A percentile compares a stretch with the other conserved stretches of the same genome.
Conservation (phyloP, 2,329 filamentous ascomycete genomes). For the Talaromyces sp. region DNA sequence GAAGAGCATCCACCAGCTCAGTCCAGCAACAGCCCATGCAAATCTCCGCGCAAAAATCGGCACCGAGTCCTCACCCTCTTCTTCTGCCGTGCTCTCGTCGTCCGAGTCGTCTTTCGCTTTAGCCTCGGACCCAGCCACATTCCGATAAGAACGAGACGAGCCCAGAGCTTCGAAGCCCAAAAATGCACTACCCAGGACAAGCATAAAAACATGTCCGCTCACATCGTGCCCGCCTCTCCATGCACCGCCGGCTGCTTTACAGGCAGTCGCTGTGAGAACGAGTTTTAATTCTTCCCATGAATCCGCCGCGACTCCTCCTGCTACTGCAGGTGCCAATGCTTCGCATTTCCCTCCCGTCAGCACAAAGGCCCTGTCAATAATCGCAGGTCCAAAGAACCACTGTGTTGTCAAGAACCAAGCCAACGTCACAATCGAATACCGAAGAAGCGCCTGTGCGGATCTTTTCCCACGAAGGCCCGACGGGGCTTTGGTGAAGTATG, state of each 20-base stretch:
- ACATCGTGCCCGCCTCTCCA: constrained; percentile 98
- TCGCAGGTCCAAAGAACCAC: constrained; percentile 88
- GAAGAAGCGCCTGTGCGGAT: constrained; percentile 54
- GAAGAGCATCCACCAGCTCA: constrained; percentile 92
- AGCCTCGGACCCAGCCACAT: constrained; percentile 39
- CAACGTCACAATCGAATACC: constrained; percentile 67
- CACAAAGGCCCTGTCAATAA: constrained; percentile 87
- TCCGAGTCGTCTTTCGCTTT: constrained; percentile 34
- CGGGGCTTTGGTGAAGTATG: constrained; percentile 46
- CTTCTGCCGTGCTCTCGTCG: constrained; percentile 16
- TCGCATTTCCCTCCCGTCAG: constrained; percentile 83
- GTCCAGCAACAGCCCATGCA: constrained; percentile 54
- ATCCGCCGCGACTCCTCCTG: neutral
- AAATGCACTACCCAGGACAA: constrained; percentile 78
- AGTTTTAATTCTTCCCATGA: constrained; percentile 38
- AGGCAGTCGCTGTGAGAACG: constrained; percentile 69
- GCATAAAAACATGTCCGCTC: constrained; percentile 87
- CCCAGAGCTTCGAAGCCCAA: constrained; percentile 75
- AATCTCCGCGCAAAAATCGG: constrained; percentile 52
- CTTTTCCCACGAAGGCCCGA: constrained; percentile 36
- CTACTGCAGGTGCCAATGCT: constrained; percentile 19
- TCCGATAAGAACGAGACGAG: constrained; percentile 51
- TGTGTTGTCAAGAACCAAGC: constrained; percentile 88
- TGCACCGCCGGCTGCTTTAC: constrained; percentile 72
- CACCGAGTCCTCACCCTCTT: constrained; percentile 28